Conservation (phyloP, 2,329 filamentous ascomycete species). For the Penicillium fuscoglaucum region DNA sequence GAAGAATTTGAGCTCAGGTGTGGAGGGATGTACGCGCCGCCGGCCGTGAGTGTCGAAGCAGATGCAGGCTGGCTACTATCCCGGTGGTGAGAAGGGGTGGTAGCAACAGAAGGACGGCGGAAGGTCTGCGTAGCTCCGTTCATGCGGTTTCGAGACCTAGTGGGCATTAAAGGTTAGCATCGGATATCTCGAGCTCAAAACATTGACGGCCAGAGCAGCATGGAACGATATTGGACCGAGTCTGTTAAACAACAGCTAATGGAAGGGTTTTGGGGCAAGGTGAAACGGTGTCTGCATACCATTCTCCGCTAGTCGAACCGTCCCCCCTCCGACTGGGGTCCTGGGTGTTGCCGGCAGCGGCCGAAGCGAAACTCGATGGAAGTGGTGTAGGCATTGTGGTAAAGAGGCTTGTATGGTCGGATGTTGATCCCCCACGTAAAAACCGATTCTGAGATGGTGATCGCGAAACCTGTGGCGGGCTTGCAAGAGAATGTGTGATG, state of each 20-base stretch:
- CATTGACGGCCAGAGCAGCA: conserved; percentile 5
- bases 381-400: conserved; percentile 69
- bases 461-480: conserved; percentile 30
- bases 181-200: conserved; percentile 11
- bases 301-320: conserved; percentile 64
- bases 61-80: conserved; percentile 44
- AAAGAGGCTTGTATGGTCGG: conserved; percentile 23
- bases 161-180: conserved; percentile 19
- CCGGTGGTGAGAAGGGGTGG: conserved; percentile 51
- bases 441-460: conserved; percentile 21
- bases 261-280: background rate
- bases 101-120: conserved; percentile 62
- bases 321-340: conserved; percentile 60
- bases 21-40: conserved; percentile 60
- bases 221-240: background rate
- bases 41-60: conserved; percentile 42
- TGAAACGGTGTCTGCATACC: conserved; percentile 54
- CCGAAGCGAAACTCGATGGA: conserved; percentile 80
- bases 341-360: conserved; percentile 72
- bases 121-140: conserved; percentile 69
- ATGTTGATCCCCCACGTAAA: conserved; percentile 28
- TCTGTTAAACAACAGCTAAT: background rate
- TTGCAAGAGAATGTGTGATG: conserved; percentile 23
- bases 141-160: conserved; percentile 60
- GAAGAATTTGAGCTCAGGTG: conserved; percentile 56